phyloP scores from a whole-genome alignment of 1,284 basidiomycete genomes.

The Cutaneotrichosporon spelunceum region DNA sequence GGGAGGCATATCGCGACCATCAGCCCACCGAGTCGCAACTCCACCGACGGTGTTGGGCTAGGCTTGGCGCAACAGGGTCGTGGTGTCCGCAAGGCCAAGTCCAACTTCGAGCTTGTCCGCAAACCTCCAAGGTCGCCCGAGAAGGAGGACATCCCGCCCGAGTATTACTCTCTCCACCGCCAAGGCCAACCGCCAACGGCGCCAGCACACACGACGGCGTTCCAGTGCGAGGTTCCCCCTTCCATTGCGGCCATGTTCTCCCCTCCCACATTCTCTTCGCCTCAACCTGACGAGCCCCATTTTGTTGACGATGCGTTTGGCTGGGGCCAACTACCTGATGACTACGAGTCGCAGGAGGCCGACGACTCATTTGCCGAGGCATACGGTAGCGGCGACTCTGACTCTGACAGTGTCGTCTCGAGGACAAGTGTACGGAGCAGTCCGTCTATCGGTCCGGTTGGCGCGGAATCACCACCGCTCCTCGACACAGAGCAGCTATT shows the following conservation, averaged over 20 bases:
- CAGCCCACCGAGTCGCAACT: constrained; percentile 18
- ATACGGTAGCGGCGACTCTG: neutral
- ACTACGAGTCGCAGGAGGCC: constrained; percentile 42
- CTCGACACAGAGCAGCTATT: constrained; percentile 14
- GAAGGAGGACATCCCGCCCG: constrained; percentile 31
- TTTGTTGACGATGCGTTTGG: constrained; percentile 31
- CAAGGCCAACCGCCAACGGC: neutral
- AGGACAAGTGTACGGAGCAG: constrained; percentile 3
- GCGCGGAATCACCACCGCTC: constrained; percentile 11
- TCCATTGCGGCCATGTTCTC: constrained; percentile 19
- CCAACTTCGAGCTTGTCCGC: constrained; percentile 34
- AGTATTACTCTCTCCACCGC: neutral
- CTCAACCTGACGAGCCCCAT: neutral
- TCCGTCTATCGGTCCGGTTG: neutral
- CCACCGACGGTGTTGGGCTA: constrained; percentile 28
- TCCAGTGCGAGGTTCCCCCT: constrained; percentile 12
- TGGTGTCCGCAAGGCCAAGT: constrained; percentile 38
- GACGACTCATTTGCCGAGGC: constrained; percentile 30
- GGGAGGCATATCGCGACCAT: constrained; percentile 20
- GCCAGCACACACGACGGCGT: neutral
- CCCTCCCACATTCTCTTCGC: constrained; percentile 6
- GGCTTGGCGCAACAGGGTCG: constrained; percentile 35
- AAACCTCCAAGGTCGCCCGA: constrained; percentile 37
- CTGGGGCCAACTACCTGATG: constrained; percentile 37
- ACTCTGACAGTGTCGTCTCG: neutral